Base-by-base conservation (phyloP, 345 rosid species). In the Populus tremula region DNA sequence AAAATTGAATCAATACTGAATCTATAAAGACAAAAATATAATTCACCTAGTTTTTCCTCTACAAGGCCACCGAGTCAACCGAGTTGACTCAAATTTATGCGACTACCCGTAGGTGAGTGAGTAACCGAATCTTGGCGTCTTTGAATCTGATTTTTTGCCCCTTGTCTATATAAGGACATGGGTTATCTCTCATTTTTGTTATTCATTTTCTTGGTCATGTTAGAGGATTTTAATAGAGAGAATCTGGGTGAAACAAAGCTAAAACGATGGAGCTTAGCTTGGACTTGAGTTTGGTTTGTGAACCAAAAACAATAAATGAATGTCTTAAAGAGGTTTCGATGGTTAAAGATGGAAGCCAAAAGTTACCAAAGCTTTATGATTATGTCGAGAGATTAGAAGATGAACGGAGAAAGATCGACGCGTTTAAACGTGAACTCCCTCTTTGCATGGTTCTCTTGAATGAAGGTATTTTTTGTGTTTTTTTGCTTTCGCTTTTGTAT, bases 361-460 rank as follows among this genome's bases (percentile, higher is more conserved):
- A 78, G 69, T 39, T 84, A 41, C 79, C 88, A 0, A 90, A 80
- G 77, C 86, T 91, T 45, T 83, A 85, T 72, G 88, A 85, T 54
- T 94, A 76, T 72, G 80, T 90, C 70, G 75, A 75, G 0, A 86
- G 83, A 79, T 85, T 94, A 68, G 91, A 91, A 78, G 90, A 88
- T 21, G 98, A 94, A 85, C 81, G 77, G 87, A 84, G 78, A 72
- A 94, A 94, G 82, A 90, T 94, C 61, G 91, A 84, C 63, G 93
- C 85, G 75, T 92, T 94, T 74, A 87, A 89, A 81, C 88, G 96
- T 8, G 96, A 94, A 66, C 92, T 92, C 9, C 97, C 98, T 82
- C 81, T 90, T 5, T 87, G 93, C 88, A 88, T 90, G 94, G 87
- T 91, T 75, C 88, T 94, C 38, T 74, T 91, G 38, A 88, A 77